Evolutionary conservation across 768 basidiomycete species (phyloP).

Genomic region (Suillus hirtellus): DNA sequence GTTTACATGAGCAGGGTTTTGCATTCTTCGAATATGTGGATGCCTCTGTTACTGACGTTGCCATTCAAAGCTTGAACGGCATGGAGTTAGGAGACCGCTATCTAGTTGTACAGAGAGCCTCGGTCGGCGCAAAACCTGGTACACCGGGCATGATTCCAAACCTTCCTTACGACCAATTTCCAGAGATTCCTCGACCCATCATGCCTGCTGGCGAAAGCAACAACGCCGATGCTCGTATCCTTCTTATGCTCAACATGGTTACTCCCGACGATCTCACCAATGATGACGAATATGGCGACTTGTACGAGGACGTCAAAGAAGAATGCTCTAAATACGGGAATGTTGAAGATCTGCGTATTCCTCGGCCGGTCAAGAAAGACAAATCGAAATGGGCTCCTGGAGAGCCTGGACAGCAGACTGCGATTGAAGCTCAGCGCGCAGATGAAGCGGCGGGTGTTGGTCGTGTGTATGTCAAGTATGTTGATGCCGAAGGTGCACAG

Average conservation of each 20-base stretch:
- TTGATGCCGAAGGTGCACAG: slow-evolving; percentile 57
- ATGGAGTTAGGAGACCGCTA: slow-evolving; percentile 97
- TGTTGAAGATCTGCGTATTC: slow-evolving; percentile 86
- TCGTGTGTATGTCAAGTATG: slow-evolving; percentile 92
- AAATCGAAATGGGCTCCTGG: slow-evolving; percentile 75
- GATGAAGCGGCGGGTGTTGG: slow-evolving; percentile 95
- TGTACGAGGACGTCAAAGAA: slow-evolving; percentile 92
- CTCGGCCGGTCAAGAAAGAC: slow-evolving; percentile 85
- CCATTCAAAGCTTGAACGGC: slow-evolving; percentile 93
- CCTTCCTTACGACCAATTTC: slow-evolving; percentile 77
- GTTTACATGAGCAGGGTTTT: slow-evolving; percentile 68
- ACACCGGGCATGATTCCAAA: slow-evolving; percentile 59
- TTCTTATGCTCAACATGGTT: slow-evolving; percentile 99
- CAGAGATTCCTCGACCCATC: slow-evolving; percentile 83
- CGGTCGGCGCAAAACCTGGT: slow-evolving; percentile 85
- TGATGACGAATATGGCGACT: slow-evolving; percentile 91
- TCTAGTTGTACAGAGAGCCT: slow-evolving; percentile 95
- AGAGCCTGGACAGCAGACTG: slow-evolving; percentile 57
- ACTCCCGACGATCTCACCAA: slow-evolving; percentile 86
- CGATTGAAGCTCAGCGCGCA: slow-evolving; percentile 64
- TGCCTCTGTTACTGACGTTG: slow-evolving; percentile 84
- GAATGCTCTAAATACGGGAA: slow-evolving; percentile 81
- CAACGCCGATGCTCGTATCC: slow-evolving; percentile 68
- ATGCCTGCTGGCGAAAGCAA: slow-evolving; percentile 79
- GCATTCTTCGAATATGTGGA: slow-evolving; percentile 99